Conservation (phyloP, 257 asterid genomes). For the Nicotiana obtusifolia region DNA sequence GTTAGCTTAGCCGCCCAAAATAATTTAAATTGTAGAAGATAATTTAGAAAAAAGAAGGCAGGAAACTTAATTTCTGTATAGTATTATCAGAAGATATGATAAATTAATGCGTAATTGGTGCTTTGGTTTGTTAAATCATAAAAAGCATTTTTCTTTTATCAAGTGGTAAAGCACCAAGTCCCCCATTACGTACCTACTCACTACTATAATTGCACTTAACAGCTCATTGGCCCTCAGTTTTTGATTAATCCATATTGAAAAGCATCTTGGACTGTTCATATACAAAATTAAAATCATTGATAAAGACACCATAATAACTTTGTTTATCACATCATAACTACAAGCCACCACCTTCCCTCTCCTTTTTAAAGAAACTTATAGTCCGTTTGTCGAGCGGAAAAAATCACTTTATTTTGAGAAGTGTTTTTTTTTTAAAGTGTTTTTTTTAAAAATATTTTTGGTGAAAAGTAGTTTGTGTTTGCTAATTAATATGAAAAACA, state of each 20-base stretch:
- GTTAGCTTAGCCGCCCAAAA: conserved; percentile 43
- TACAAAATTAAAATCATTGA: not conserved
- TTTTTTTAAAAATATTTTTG: no score
- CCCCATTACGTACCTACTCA: conserved; percentile 31
- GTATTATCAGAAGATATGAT: not conserved
- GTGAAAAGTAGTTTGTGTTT: no score
- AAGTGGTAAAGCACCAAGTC: conserved; percentile 23
- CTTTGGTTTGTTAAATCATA: not conserved
- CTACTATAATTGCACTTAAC: conserved; percentile 18
- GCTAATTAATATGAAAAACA: no score
- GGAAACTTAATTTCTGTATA: not conserved
- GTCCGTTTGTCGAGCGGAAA: no score
- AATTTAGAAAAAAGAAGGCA: conserved; percentile 23
- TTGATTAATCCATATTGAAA: not conserved
- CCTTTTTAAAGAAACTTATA: not conserved
- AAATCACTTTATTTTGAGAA: no score
- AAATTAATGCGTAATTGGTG: not conserved
- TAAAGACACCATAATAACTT: not conserved
- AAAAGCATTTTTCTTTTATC: not conserved
- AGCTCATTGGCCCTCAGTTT: conserved; percentile 18
- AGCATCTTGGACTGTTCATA: conserved; percentile 4
- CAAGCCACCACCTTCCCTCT: not conserved
- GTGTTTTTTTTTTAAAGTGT: no score
- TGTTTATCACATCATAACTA: not conserved
- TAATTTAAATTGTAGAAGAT: conserved; percentile 27